These are phyloP conservation scores for Diplotaxis tenuifolia DNA, from an alignment of 345 rosid genomes.

Conservation along the genomic window DNA sequence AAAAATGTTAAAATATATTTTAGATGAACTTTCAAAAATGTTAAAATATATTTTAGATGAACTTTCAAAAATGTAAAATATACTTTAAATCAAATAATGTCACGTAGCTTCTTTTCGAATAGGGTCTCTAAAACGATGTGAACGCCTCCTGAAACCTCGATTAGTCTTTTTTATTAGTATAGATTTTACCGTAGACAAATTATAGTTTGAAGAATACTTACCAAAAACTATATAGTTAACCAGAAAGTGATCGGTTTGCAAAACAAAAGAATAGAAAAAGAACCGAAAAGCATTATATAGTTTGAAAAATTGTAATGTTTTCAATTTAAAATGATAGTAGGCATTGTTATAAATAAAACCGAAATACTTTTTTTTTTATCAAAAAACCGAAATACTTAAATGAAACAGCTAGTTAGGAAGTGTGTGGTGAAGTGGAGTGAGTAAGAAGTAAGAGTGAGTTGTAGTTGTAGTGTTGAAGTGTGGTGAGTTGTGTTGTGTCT, in stretches of 20 bases:
- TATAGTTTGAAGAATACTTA: neutral
- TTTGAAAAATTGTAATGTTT: neutral
- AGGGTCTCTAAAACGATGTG: too few species aligned
- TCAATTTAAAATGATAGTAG: neutral
- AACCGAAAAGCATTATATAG: neutral
- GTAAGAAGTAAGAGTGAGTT: constrained; percentile 48
- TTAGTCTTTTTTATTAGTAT: too few species aligned
- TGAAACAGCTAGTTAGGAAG: constrained; percentile 25
- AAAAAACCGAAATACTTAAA: constrained; percentile 15
- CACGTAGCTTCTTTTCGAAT: too few species aligned
- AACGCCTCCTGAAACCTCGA: too few species aligned
- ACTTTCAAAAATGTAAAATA: too few species aligned
- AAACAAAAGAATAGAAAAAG: neutral
- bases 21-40: too few species aligned
- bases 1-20: too few species aligned
- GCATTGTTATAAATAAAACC: neutral
- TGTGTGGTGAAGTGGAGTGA: constrained; percentile 51
- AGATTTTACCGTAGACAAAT: neutral
- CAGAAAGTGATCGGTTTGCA: neutral
- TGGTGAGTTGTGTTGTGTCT: constrained; percentile 36
- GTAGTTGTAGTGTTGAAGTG: constrained; percentile 34
- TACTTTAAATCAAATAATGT: too few species aligned
- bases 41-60: too few species aligned
- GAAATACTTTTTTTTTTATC: too few species aligned
- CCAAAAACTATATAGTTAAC: neutral